Evolutionary conservation across 768 basidiomycete species (phyloP), one percentile per base, ranked within the genome.

Genomic region (Macrolepiota dolichaula): DNA sequence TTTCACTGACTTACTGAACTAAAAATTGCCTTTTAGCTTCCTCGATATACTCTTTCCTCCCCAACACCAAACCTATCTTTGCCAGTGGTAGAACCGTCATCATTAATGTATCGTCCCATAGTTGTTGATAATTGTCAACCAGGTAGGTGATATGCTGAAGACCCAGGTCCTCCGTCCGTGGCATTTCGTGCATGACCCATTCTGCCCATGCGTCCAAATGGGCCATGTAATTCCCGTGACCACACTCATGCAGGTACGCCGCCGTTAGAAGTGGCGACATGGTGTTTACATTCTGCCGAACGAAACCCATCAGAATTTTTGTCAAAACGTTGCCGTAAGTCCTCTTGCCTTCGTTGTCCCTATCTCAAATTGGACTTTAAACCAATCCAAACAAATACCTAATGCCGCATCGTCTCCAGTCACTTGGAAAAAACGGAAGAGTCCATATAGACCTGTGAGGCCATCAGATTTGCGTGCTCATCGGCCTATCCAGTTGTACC

Each of bases 101-200:
- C 81, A 83, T 82, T 61, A 84, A 69, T 1, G 82, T 84, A 67
- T 85, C 83, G 66, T 84, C 81, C 82, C 83, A 83, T 5, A 83
- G 66, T 61, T 84, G 81, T 60, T 81, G 76, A 63, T 73, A 53
- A 66, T 82, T 77, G 46, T 71, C 70, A 24, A 68, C 70, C 29
- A 75, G 68, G 66, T 77, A 80, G 12, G 80, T 81, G 58, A 77
- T 80, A 62, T 82, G 81, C 64, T 81, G 81, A 40, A 82, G 69
- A 49, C 79, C 77, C 3, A 73, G 76, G 63, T 80, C 80, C 61
- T 81, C 73, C 5, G 76, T 80, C 22, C 79, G 68, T 9, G 78
- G 78, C 72, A 79, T 75, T 29, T 79, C 77, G 59, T 78, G 69
- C 77, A 82, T 81, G 24, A 73, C 76, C 80, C 80, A 82, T 67